Evolutionary conservation across 257 asterid species (phyloP).

Genomic region (Nicotiana noctiflora): DNA sequence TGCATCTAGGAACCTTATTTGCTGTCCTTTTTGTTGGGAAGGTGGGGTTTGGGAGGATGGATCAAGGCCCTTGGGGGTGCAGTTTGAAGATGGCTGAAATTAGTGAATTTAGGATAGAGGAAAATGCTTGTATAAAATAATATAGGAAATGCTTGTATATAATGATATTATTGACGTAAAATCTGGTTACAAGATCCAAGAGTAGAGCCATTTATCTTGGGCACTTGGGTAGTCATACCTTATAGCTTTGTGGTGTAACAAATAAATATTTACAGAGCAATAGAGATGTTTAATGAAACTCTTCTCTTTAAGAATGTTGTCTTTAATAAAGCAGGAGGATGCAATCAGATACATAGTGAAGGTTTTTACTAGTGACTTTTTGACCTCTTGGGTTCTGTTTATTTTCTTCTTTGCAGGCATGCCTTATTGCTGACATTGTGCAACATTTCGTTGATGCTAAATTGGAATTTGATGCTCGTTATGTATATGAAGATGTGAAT

Average conservation of each 20-base stretch:
- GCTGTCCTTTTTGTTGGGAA: too few relatives aligned
- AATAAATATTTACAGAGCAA: not conserved
- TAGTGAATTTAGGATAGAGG: not conserved
- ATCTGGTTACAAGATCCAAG: not conserved
- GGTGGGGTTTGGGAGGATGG: too few relatives aligned
- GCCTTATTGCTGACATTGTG: slow-evolving; percentile 93
- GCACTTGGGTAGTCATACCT: not conserved
- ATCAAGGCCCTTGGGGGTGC: too few relatives aligned
- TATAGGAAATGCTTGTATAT: not conserved
- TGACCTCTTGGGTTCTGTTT: not conserved
- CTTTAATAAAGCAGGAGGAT: not conserved
- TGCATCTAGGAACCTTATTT: too few relatives aligned
- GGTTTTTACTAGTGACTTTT: not conserved
- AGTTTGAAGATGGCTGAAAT: too few relatives aligned
- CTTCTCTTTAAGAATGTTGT: not conserved
- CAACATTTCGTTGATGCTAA: slow-evolving; percentile 96
- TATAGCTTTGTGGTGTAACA: not conserved
- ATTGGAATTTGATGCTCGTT: slow-evolving; percentile 86
- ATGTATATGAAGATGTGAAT: slow-evolving; percentile 84
- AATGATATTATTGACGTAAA: not conserved
- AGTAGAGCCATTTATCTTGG: not conserved
- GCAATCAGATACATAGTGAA: not conserved
- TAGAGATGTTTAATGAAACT: not conserved
- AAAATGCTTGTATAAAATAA: too few relatives aligned
- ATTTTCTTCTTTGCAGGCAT: slow-evolving; percentile 49